A percentile compares a stretch with the other conserved stretches of the same genome.
Conservation (phyloP, 2,329 filamentous ascomycete genomes). For the Zalaria sp. region DNA sequence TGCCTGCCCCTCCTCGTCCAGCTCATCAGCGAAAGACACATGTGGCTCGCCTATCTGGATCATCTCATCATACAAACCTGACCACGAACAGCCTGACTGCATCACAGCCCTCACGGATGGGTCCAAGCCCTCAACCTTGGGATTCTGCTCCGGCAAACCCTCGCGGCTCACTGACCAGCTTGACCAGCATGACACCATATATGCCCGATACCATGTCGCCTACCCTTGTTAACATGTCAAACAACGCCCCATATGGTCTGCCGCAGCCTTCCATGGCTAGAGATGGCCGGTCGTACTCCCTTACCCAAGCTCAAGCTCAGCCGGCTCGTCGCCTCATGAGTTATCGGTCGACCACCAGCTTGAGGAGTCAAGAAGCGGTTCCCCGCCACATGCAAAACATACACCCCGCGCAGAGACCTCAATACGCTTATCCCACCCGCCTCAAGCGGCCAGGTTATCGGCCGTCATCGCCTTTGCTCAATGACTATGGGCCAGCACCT, state of each 20-base stretch:
- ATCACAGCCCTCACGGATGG: conserved; percentile 27
- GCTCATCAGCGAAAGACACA: conserved; percentile 20
- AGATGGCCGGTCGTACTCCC: conserved; percentile 29
- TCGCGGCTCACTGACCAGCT: conserved; percentile 25
- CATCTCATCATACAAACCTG: conserved; percentile 20
- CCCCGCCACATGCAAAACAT: neutral
- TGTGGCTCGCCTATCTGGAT: conserved; percentile 24
- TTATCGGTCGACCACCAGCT: conserved; percentile 29
- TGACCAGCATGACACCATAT: conserved; percentile 27
- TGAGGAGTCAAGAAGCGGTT: conserved; percentile 24
- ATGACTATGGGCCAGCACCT: conserved; percentile 18
- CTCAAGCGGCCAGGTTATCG: conserved; percentile 27
- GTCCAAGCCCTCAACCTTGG: conserved; percentile 20
- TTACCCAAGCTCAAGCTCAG: conserved; percentile 19
- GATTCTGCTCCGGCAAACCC: conserved; percentile 25
- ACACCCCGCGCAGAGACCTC: conserved; percentile 20
- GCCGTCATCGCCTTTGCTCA: conserved; percentile 29
- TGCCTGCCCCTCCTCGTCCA: conserved; percentile 22
- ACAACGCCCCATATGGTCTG: conserved; percentile 1
- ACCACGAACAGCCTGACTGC: conserved; percentile 14
- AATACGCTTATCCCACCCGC: conserved; percentile 27
- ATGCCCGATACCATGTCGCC: conserved; percentile 21
- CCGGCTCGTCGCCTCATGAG: conserved; percentile 22
- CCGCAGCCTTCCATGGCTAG: conserved; percentile 9
- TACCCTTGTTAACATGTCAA: conserved; percentile 1